phyloP scores from a whole-genome alignment of 1,139 yeast genomes.

The Yamadazyma aaseri region DNA sequence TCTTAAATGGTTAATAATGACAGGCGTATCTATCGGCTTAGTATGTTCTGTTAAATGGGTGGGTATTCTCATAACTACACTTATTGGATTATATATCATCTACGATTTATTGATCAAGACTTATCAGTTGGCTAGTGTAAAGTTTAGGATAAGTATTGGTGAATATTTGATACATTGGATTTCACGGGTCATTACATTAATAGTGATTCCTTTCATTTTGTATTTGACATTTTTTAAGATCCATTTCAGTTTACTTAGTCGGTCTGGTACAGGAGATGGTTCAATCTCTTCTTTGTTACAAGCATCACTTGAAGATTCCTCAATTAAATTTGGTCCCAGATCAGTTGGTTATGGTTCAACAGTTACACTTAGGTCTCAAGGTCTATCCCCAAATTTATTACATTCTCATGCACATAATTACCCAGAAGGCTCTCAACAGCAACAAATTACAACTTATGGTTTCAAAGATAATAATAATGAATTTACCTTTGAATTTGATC shows the following conservation, averaged over 20 bases:
- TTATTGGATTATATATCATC: constrained; percentile 83
- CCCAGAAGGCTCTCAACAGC: constrained; percentile 74
- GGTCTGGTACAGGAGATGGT: constrained; percentile 79
- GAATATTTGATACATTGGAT: constrained; percentile 68
- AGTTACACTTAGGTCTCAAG: constrained; percentile 70
- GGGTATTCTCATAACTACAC: constrained; percentile 79
- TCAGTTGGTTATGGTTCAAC: constrained; percentile 60
- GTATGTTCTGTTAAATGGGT: constrained; percentile 97
- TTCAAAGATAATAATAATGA: constrained; percentile 68
- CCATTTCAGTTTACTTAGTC: constrained; percentile 72
- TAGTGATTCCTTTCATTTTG: constrained; percentile 69
- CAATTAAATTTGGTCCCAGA: constrained; percentile 58
- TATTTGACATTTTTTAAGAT: constrained; percentile 73
- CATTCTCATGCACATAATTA: constrained; percentile 70
- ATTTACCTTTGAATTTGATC: constrained; percentile 52
- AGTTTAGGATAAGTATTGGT: constrained; percentile 29
- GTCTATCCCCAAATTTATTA: constrained; percentile 63
- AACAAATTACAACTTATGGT: constrained; percentile 76
- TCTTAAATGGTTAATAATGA: constrained; percentile 55
- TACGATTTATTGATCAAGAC: constrained; percentile 69
- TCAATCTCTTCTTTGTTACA: constrained; percentile 71
- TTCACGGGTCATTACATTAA: constrained; percentile 62
- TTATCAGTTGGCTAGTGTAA: constrained; percentile 41
- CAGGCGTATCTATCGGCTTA: constrained; percentile 87
- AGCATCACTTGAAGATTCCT: constrained; percentile 57